These are phyloP conservation scores for Lithospermum erythrorhizon DNA, from an alignment of 257 asterid genomes.

Conservation along the genomic window DNA sequence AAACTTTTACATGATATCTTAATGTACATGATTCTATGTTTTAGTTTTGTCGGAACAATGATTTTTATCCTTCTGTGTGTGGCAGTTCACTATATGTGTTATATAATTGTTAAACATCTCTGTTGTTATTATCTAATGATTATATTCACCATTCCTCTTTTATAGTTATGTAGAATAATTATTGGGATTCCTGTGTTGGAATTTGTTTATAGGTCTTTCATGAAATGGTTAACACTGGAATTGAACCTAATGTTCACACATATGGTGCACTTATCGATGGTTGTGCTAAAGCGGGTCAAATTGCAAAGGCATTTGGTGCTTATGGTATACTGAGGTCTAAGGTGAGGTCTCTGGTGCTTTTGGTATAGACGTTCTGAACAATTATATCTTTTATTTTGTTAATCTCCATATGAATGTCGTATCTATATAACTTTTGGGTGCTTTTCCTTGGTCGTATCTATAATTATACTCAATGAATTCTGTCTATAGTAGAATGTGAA, in stretches of 20 bases:
- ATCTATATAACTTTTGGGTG: background rate
- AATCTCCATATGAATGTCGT: background rate
- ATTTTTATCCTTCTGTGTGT: too few species aligned
- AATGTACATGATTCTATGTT: too few species aligned
- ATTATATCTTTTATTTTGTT: background rate
- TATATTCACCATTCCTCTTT: too few species aligned
- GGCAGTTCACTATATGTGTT: too few species aligned
- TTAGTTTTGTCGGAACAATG: too few species aligned
- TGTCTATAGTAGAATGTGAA: constrained; percentile 72
- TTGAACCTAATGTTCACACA: constrained; percentile 90
- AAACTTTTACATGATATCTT: too few species aligned
- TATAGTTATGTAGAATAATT: too few species aligned
- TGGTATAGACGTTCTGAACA: background rate
- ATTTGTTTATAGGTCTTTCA: constrained; percentile 63
- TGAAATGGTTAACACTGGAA: constrained; percentile 95
- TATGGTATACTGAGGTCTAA: constrained; percentile 92
- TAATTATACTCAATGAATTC: constrained; percentile 27
- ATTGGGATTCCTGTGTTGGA: too few species aligned
- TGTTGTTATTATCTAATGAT: too few species aligned
- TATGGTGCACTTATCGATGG: constrained; percentile 96
- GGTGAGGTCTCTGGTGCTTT: constrained; percentile 35
- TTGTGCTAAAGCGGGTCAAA: constrained; percentile 97
- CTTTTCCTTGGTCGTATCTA: background rate
- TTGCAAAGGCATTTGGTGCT: constrained; percentile 98
- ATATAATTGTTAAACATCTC: too few species aligned